These are phyloP conservation scores for Lactifluus subvellereus DNA, from an alignment of 768 basidiomycete genomes.

Conservation along the genomic window DNA sequence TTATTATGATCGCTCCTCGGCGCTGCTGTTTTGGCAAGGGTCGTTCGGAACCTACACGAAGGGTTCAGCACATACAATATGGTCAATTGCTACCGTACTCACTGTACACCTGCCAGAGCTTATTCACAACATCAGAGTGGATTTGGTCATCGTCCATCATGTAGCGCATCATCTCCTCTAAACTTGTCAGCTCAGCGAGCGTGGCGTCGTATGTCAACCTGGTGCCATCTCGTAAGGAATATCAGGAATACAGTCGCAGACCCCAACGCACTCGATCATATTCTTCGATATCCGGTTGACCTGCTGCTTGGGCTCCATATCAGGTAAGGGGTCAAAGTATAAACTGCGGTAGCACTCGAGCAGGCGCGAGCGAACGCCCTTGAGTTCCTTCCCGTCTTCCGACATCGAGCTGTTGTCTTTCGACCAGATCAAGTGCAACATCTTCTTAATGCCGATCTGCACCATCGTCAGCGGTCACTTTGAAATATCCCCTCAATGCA, in stretches of 20 bases:
- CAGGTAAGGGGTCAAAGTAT: conserved; percentile 81
- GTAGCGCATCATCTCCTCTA: conserved; percentile 94
- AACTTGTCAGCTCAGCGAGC: conserved; percentile 88
- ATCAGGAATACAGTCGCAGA: background rate
- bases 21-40: conserved; percentile 77
- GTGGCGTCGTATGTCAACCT: conserved; percentile 91
- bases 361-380: conserved; percentile 80
- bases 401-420: conserved; percentile 85
- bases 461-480: background rate
- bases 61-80: background rate
- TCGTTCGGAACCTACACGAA: conserved; percentile 56
- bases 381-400: conserved; percentile 70
- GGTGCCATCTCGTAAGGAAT: conserved; percentile 4
- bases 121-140: conserved; percentile 77
- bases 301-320: conserved; percentile 75
- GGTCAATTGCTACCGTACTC: conserved; percentile 29
- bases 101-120: conserved; percentile 98
- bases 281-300: conserved; percentile 92
- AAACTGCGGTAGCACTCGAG: conserved; percentile 83
- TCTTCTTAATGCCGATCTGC: conserved; percentile 85
- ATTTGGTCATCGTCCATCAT: conserved; percentile 91
- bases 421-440: conserved; percentile 95
- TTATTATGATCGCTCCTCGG: conserved; percentile 90
- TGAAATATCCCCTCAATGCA: background rate
- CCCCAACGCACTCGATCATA: conserved; percentile 77